A percentile compares a stretch with the other conserved stretches of the same genome.
Conservation (phyloP, 768 basidiomycete genomes). For the Roridomyces roridus region DNA sequence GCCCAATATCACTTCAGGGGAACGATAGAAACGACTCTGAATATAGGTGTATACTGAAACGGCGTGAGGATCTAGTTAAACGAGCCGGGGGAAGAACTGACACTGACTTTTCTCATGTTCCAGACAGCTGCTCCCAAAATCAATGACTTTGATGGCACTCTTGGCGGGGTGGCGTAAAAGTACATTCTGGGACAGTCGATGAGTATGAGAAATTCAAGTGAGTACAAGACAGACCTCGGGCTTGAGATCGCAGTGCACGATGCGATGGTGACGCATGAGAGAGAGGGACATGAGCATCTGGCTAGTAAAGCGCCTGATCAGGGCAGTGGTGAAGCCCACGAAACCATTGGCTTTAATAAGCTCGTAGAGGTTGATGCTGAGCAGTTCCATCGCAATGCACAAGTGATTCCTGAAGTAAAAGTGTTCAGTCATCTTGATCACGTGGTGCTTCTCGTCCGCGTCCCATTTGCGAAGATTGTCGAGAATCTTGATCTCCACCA, state of each 20-base stretch:
- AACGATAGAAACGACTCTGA: conserved; percentile 99
- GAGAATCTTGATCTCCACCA: conserved; percentile 99
- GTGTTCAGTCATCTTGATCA: conserved; percentile 97
- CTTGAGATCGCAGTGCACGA: conserved; percentile 98
- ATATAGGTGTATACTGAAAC: conserved; percentile 95
- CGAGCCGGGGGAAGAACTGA: background rate
- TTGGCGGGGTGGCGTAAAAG: conserved; percentile 93
- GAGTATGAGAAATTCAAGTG: conserved; percentile 1
- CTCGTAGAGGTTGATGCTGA: conserved; percentile 99
- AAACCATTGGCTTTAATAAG: conserved; percentile 99
- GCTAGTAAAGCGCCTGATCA: conserved; percentile 94
- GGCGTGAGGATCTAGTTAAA: conserved; percentile 8
- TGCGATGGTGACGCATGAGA: conserved; percentile 94
- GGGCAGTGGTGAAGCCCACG: conserved; percentile 93
- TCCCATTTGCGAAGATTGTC: conserved; percentile 99
- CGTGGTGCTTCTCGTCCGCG: conserved; percentile 93
- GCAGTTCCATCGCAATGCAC: conserved; percentile 96
- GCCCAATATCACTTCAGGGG: conserved; percentile 97
- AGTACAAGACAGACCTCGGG: conserved; percentile 74
- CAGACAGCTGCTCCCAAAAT: conserved; percentile 98
- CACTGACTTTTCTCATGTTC: conserved; percentile 95
- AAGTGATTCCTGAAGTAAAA: conserved; percentile 98
- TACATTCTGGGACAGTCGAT: conserved; percentile 71
- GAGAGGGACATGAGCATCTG: conserved; percentile 94
- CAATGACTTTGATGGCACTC: conserved; percentile 97